Conservation (phyloP, 2,329 filamentous ascomycete species). For the Rhynchosporium secalis region DNA sequence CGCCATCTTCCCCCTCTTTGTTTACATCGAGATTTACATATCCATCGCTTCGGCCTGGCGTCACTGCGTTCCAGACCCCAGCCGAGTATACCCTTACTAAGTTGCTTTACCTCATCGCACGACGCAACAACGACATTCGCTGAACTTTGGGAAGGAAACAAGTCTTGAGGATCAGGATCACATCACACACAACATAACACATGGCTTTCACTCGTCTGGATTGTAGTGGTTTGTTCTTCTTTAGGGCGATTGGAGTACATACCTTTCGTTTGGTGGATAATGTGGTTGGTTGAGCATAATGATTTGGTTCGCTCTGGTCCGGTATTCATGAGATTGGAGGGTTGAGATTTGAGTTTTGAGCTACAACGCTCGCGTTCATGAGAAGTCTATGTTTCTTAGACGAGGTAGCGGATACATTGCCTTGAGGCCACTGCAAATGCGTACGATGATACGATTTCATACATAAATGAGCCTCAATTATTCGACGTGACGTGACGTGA, state of each 20-base stretch:
- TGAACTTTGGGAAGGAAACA: constrained; percentile 3
- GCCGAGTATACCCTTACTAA: constrained; percentile 2
- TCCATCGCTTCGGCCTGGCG: constrained; percentile 8
- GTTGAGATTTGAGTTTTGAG: neutral
- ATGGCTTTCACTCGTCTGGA: neutral
- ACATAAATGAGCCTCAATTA: too few relatives aligned
- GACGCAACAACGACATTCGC: neutral
- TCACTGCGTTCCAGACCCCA: neutral
- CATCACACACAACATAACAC: neutral
- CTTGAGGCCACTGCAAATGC: too few relatives aligned
- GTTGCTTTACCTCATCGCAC: neutral
- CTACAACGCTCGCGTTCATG: neutral
- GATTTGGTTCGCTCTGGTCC: neutral
- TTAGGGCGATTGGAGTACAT: constrained; percentile 4
- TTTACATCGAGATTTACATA: constrained; percentile 12
- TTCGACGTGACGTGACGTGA: too few relatives aligned
- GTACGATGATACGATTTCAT: too few relatives aligned
- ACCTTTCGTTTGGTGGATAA: neutral
- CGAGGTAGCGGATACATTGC: neutral
- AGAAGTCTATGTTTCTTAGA: neutral
- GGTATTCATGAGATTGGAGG: neutral
- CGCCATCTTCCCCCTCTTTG: neutral
- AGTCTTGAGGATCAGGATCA: constrained; percentile 1
- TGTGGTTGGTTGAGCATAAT: neutral
- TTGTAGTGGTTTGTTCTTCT: constrained; percentile 9